A percentile compares a stretch with the other conserved stretches of the same genome.
Evolutionary conservation across 1,284 basidiomycete species (phyloP).

Genomic region (Sporisorium sorghi): DNA sequence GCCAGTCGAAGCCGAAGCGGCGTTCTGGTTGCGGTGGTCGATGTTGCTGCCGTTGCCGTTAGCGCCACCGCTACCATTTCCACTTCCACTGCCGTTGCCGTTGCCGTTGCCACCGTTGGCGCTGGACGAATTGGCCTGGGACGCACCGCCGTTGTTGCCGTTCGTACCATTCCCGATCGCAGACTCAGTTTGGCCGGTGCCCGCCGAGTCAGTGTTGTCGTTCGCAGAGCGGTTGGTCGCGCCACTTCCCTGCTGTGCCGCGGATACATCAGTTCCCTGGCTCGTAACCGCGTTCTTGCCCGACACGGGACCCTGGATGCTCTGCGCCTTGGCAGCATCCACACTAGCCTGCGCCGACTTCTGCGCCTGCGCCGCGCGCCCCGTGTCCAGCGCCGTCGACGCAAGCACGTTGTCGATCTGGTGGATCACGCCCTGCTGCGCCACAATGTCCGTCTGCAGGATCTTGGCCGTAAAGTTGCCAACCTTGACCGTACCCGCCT

Average conservation of each 20-base stretch:
- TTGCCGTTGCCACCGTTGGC: slow-evolving; percentile 12
- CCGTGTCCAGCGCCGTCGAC: slow-evolving; percentile 38
- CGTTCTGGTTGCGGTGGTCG: slow-evolving; percentile 34
- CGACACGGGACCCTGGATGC: slow-evolving; percentile 39
- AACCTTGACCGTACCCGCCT: slow-evolving; percentile 45
- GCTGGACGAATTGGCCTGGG: slow-evolving; percentile 15
- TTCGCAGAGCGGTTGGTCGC: slow-evolving; percentile 37
- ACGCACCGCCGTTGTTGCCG: slow-evolving; percentile 33
- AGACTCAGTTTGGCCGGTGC: slow-evolving; percentile 26
- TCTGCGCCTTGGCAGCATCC: slow-evolving; percentile 20
- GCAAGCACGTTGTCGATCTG: slow-evolving; percentile 55
- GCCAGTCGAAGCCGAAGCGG: not conserved
- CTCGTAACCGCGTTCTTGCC: slow-evolving; percentile 49
- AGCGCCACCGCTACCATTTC: not conserved
- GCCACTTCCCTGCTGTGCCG: slow-evolving; percentile 32
- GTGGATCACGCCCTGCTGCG: slow-evolving; percentile 55
- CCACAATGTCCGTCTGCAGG: slow-evolving; percentile 56
- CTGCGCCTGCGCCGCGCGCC: slow-evolving; percentile 52
- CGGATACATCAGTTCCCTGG: slow-evolving; percentile 52
- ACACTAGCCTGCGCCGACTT: slow-evolving; percentile 38
- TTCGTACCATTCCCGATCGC: slow-evolving; percentile 40
- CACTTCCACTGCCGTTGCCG: slow-evolving; percentile 12
- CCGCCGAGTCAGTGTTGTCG: slow-evolving; percentile 37
- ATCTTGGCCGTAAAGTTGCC: slow-evolving; percentile 53
- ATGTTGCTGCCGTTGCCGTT: slow-evolving; percentile 20